A percentile compares a stretch with the other conserved stretches of the same genome.
phyloP scores from a whole-genome alignment of 2,329 filamentous ascomycete genomes.

The Xylariaceae sp. region DNA sequence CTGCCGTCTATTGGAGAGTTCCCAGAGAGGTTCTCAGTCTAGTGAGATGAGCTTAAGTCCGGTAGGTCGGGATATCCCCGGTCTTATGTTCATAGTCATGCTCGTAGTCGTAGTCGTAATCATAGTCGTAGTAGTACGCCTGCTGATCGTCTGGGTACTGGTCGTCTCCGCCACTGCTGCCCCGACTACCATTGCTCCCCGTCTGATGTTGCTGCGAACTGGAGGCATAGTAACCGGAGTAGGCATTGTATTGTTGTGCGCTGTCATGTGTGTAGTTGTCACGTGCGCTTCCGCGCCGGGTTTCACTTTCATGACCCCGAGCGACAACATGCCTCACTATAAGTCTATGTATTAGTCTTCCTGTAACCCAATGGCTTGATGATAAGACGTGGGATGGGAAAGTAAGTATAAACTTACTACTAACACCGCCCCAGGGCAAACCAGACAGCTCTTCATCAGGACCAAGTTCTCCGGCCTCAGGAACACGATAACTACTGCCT shows the following conservation, averaged over 20 bases:
- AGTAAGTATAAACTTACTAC: slow-evolving; percentile 28
- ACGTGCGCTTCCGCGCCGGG: slow-evolving; percentile 32
- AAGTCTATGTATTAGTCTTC: slow-evolving; percentile 6
- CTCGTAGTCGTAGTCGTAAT: slow-evolving; percentile 24
- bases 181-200: slow-evolving; percentile 19
- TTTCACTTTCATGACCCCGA: slow-evolving; percentile 46
- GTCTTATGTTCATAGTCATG: slow-evolving; percentile 18
- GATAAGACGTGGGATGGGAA: background rate
- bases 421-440: slow-evolving; percentile 67
- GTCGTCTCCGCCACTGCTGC: slow-evolving; percentile 26
- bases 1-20: background rate
- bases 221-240: slow-evolving; percentile 30
- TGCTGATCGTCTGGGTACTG: slow-evolving; percentile 22
- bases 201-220: slow-evolving; percentile 30
- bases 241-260: slow-evolving; percentile 23
- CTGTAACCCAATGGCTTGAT: background rate
- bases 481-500: slow-evolving; percentile 58
- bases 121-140: slow-evolving; percentile 15
- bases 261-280: slow-evolving; percentile 19
- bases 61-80: slow-evolving; percentile 20
- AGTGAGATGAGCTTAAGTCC: slow-evolving; percentile 3
- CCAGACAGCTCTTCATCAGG: slow-evolving; percentile 53
- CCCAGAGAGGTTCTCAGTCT: background rate
- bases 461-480: slow-evolving; percentile 51
- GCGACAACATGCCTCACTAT: slow-evolving; percentile 47